Evolutionary conservation across 805 yeast genomes (phyloP).

Genomic region (Saccharomycopsis malanga): DNA sequence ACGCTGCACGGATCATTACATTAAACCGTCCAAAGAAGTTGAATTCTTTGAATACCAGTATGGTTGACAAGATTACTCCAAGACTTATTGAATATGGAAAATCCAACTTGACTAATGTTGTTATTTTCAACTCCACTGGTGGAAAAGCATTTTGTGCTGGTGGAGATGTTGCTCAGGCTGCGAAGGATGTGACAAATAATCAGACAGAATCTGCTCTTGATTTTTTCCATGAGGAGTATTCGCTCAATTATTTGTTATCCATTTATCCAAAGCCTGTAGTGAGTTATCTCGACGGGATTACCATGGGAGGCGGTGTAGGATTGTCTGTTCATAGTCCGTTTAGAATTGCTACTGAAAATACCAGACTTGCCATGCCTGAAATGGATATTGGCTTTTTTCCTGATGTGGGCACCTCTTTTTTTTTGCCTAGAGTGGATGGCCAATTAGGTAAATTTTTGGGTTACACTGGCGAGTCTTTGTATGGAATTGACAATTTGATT

Average conservation of each 20-base stretch:
- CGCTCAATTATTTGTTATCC: constrained; percentile 68
- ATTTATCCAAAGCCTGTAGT: constrained; percentile 79
- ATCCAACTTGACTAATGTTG: constrained; percentile 43
- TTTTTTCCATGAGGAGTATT: constrained; percentile 76
- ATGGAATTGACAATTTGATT: constrained; percentile 74
- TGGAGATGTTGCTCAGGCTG: constrained; percentile 86
- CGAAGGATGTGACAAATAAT: constrained; percentile 46
- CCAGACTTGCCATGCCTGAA: constrained; percentile 96
- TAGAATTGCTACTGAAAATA: constrained; percentile 86
- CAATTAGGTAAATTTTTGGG: constrained; percentile 81
- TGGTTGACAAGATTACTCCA: constrained; percentile 67
- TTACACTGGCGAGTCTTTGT: constrained; percentile 72
- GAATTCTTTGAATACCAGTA: constrained; percentile 72
- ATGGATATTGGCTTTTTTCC: constrained; percentile 94
- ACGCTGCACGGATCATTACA: constrained; percentile 63
- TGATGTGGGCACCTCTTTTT: constrained; percentile 92
- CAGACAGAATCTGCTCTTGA: constrained; percentile 44
- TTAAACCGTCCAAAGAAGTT: constrained; percentile 77
- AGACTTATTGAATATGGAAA: constrained; percentile 72
- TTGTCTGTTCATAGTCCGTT: constrained; percentile 85
- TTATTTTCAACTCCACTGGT: constrained; percentile 59
- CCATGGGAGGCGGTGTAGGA: constrained; percentile 99
- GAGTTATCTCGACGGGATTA: constrained; percentile 83
- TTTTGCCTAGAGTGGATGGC: constrained; percentile 75
- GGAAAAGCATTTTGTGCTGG: constrained; percentile 85